Evolutionary conservation across 768 basidiomycete species (phyloP).

Genomic region (Podaxis sp.): DNA sequence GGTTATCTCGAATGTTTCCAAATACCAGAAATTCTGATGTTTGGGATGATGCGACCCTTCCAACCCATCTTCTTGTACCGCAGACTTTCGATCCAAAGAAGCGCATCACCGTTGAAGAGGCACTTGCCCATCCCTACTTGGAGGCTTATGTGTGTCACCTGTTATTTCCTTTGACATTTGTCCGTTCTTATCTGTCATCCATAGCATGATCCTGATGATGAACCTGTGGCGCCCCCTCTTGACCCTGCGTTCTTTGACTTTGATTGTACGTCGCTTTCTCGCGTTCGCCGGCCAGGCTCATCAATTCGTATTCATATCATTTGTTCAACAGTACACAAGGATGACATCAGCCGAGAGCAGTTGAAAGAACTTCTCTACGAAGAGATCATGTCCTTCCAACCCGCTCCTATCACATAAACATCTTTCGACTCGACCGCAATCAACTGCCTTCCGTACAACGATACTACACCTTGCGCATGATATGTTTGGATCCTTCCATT

Average conservation of each 20-base stretch:
- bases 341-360: slow-evolving; percentile 93
- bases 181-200: slow-evolving; percentile 14
- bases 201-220: slow-evolving; percentile 94
- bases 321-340: slow-evolving; percentile 74
- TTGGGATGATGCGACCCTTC: neutral
- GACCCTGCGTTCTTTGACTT: slow-evolving; percentile 98
- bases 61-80: neutral
- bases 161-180: neutral
- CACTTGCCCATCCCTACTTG: slow-evolving; percentile 91
- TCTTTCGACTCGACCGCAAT: neutral
- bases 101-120: slow-evolving; percentile 91
- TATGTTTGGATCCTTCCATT: neutral
- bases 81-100: slow-evolving; percentile 98
- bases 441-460: neutral
- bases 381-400: slow-evolving; percentile 90
- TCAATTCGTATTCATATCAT: slow-evolving; percentile 2
- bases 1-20: neutral
- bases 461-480: neutral
- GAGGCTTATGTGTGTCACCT: slow-evolving; percentile 76
- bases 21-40: slow-evolving; percentile 1
- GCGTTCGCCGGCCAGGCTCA: neutral
- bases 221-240: slow-evolving; percentile 93
- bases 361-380: slow-evolving; percentile 93
- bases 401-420: slow-evolving; percentile 44
- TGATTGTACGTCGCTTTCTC: slow-evolving; percentile 53